Evolutionary conservation across 192 early-diverging fungal species (phyloP).

Genomic region (Entomortierella chlamydospora): DNA sequence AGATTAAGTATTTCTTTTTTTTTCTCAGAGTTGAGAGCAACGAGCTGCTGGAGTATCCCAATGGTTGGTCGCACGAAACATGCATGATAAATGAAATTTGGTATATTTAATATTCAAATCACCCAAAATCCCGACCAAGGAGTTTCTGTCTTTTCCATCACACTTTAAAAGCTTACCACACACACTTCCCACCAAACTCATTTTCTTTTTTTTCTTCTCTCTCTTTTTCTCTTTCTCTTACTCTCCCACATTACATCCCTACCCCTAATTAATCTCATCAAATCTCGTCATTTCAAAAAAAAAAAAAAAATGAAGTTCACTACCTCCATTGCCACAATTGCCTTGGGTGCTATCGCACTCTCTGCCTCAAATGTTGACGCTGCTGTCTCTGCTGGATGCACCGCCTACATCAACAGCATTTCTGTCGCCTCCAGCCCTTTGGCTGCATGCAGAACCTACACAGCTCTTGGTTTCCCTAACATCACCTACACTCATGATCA

Average conservation of each 20-base stretch:
- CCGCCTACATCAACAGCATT: constrained; percentile 15
- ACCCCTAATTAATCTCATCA: background rate
- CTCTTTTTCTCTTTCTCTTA: background rate
- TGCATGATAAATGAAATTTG: no score
- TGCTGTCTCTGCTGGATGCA: constrained; percentile 27
- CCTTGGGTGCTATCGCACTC: constrained; percentile 4
- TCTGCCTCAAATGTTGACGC: background rate
- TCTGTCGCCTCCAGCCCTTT: constrained; percentile 13
- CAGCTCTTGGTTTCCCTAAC: constrained; percentile 35
- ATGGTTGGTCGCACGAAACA: no score
- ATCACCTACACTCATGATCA: constrained; percentile 35
- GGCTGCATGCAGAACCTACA: constrained; percentile 35
- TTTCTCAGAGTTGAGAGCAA: no score
- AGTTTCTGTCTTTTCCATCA: no score
- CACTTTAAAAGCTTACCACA: no score
- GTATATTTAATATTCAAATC: no score
- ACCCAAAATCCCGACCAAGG: no score
- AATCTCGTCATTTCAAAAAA: background rate
- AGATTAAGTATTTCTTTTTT: no score
- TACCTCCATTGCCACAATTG: constrained; percentile 5
- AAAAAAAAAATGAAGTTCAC: constrained; percentile 14
- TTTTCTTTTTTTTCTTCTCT: background rate
- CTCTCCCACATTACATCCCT: background rate
- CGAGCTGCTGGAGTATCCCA: no score
- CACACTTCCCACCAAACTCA: background rate